These are phyloP conservation scores for Yarrowia phangngaensis DNA, from an alignment of 805 yeast genomes.

Conservation along the genomic window DNA sequence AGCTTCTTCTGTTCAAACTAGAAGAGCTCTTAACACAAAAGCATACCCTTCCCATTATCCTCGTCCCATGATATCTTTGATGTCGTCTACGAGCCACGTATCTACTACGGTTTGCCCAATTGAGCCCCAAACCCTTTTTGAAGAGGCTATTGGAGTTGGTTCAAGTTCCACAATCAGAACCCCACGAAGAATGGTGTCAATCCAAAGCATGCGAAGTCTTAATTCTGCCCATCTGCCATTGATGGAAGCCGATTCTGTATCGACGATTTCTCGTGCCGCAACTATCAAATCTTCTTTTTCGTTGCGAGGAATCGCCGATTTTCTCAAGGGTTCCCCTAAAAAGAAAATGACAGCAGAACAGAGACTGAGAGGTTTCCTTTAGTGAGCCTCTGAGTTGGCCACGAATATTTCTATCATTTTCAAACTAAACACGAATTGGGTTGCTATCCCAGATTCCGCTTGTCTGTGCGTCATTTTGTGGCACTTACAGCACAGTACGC, in stretches of 20 bases:
- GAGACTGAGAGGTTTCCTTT: constrained; percentile 10
- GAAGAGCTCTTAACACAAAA: constrained; percentile 18
- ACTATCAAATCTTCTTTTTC: constrained; percentile 15
- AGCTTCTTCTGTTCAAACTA: background rate
- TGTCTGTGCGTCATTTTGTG: no score
- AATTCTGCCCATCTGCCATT: constrained; percentile 5
- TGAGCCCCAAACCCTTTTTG: constrained; percentile 16
- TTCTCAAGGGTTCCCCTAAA: constrained; percentile 7
- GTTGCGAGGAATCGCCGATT: constrained; percentile 9
- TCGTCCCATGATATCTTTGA: constrained; percentile 9
- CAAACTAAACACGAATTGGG: no score
- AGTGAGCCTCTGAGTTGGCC: no score
- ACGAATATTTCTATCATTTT: no score
- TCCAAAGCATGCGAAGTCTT: constrained; percentile 14
- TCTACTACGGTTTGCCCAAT: constrained; percentile 11
- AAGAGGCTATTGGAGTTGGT: constrained; percentile 10
- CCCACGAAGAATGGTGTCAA: constrained; percentile 8
- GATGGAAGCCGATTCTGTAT: constrained; percentile 16
- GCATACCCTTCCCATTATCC: constrained; percentile 5
- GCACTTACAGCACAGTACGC: no score
- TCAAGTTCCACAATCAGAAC: constrained; percentile 9
- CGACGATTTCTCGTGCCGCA: constrained; percentile 9
- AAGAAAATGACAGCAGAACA: constrained; percentile 21
- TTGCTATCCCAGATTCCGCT: no score
- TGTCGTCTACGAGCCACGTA: constrained; percentile 14